These are phyloP conservation scores for Termitomyces eurrhizus DNA, from an alignment of 768 basidiomycete species.

Conservation along the genomic window DNA sequence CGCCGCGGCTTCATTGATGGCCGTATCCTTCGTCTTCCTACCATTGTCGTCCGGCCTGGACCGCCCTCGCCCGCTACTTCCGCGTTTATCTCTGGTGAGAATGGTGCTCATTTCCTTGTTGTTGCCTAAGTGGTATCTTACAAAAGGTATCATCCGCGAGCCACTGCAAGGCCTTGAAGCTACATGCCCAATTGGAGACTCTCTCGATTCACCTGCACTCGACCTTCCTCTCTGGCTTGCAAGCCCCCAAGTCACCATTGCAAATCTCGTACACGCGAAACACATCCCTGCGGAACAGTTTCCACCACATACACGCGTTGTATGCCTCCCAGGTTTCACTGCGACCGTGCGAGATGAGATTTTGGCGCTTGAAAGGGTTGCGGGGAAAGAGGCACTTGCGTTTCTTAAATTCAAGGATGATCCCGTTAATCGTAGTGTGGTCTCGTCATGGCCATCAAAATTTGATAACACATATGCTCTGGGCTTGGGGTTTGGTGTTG, in stretches of 20 bases:
- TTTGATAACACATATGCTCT: slow-evolving; percentile 43
- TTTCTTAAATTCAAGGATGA: slow-evolving; percentile 47
- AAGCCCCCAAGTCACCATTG: slow-evolving; percentile 45
- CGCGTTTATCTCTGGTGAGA: slow-evolving; percentile 50
- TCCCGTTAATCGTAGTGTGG: slow-evolving; percentile 35
- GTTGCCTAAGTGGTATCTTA: not conserved
- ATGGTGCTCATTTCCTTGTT: not conserved
- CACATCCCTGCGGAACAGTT: slow-evolving; percentile 41
- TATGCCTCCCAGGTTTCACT: slow-evolving; percentile 59
- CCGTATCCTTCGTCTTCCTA: slow-evolving; percentile 56
- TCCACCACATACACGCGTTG: slow-evolving; percentile 41
- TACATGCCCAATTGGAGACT: slow-evolving; percentile 51
- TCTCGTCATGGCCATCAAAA: slow-evolving; percentile 44
- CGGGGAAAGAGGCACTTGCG: slow-evolving; percentile 41
- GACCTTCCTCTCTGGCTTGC: slow-evolving; percentile 49
- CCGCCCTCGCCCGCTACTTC: slow-evolving; percentile 51
- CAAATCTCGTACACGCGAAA: slow-evolving; percentile 49
- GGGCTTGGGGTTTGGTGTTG: slow-evolving; percentile 38
- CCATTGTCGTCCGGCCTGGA: slow-evolving; percentile 55
- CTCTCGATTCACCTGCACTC: slow-evolving; percentile 37
- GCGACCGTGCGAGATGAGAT: slow-evolving; percentile 53
- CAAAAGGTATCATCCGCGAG: slow-evolving; percentile 49
- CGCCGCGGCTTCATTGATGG: slow-evolving; percentile 56
- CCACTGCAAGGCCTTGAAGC: slow-evolving; percentile 47
- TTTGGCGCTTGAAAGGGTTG: slow-evolving; percentile 47